Evolutionary conservation across 1,139 yeast genomes (phyloP), one percentile per base, ranked within the genome.

Genomic region (Keqinozyma sinolaborantium): DNA sequence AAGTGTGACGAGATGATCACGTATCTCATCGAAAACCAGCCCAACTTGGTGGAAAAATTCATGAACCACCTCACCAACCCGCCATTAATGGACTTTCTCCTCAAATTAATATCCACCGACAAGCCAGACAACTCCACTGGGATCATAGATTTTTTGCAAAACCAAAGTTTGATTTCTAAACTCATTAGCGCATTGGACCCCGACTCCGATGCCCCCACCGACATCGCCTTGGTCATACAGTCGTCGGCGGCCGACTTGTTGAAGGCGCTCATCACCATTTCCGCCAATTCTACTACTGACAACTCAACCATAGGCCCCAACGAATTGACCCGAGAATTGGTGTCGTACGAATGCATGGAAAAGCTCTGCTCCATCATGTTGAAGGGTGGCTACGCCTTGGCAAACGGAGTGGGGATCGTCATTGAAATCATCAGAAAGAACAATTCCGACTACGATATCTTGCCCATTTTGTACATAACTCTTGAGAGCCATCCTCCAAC

Each of bases 241-340:
- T 53, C 66, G 28, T 63, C 72, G 4, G 74, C 75, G 2, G 74
- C 73, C 2, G 76, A 70, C 44, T 65, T 69, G 39, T 48, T 70
- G 30, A 70, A 70, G 41, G 76, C 76, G 1, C 52, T 70, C 23
- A 67, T 70, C 34, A 69, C 76, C 27, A 70, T 70, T n/a, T 63
- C 70, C 3, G 76, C 76, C 24, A 92, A 92, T 52, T 83, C 94
- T 20, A 85, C 90, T 44, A 73, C 81, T 5, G 83, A 77, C 48
- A 85, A 83, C 47, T 83, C 95, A 12, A 85, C 95, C 4, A 88
- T 92, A 45, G 98, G 99, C 1, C 97, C 98, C 6, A 92, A 92
- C 56, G 97, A 92, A 56, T 70, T 92, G 31, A 87, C 96, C 4
- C 71, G 99, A 42, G 92, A 92, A 54, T 70, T 92, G 33, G 97